Percentiles rank a stretch among this genome's conserved stretches.
phyloP scores from a whole-genome alignment of 441 rosid species.

The Erysimum pusillum region DNA sequence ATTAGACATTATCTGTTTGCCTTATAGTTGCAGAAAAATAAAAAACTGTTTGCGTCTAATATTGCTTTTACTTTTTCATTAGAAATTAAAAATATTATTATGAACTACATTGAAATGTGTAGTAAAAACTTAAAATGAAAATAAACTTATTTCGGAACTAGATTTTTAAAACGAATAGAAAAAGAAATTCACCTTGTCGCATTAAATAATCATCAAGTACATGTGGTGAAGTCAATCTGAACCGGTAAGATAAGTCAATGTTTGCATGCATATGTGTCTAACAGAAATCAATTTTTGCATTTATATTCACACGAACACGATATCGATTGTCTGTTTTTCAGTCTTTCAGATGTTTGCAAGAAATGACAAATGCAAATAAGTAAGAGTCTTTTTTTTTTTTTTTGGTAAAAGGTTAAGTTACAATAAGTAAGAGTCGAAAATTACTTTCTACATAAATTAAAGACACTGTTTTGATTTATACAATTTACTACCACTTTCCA shows the following conservation, averaged over 20 bases:
- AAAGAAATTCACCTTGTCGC: background rate
- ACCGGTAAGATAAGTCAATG: conserved; percentile 31
- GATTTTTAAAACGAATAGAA: background rate
- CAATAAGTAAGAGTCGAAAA: conserved; percentile 2
- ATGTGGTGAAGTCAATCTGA: conserved; percentile 29
- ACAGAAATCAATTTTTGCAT: conserved; percentile 18
- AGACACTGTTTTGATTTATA: conserved; percentile 10
- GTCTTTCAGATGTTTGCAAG: conserved; percentile 20
- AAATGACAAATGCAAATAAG: background rate
- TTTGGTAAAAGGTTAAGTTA: too few species aligned
- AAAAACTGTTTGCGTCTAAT: too few species aligned
- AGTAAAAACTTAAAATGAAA: background rate
- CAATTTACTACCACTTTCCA: conserved; percentile 43
- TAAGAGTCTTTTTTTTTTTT: too few species aligned
- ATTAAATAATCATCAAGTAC: conserved; percentile 36
- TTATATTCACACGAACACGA: conserved; percentile 36
- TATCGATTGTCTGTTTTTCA: conserved; percentile 24
- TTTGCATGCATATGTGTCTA: conserved; percentile 14
- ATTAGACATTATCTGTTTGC: background rate
- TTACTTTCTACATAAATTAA: conserved; percentile 5
- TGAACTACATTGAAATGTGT: background rate
- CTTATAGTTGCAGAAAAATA: too few species aligned
- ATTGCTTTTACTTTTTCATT: too few species aligned
- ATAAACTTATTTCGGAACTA: background rate
- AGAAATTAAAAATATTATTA: too few species aligned